These are phyloP conservation scores for Handroanthus guayacan DNA, from an alignment of 257 asterid species.

Conservation along the genomic window DNA sequence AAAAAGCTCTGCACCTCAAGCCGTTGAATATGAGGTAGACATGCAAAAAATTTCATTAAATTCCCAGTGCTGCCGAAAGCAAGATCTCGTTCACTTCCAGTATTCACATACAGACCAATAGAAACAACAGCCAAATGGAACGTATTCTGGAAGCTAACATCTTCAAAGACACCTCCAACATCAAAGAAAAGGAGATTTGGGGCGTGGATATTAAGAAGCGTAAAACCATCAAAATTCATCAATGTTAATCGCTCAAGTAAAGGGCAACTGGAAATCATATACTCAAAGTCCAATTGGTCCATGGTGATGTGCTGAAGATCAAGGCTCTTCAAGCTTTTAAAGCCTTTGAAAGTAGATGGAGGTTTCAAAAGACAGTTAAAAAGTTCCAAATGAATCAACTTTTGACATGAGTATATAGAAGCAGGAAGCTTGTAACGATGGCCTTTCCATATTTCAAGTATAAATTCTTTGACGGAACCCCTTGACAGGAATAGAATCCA, in stretches of 20 bases:
- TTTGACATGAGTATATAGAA: slow-evolving; percentile 70
- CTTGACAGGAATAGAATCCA: slow-evolving; percentile 96
- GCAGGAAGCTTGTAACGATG: slow-evolving; percentile 93
- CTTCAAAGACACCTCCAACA: slow-evolving; percentile 89
- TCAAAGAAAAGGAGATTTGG: slow-evolving; percentile 94
- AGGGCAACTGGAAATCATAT: slow-evolving; percentile 74
- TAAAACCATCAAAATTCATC: slow-evolving; percentile 94
- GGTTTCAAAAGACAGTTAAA: slow-evolving; percentile 90
- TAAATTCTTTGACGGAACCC: slow-evolving; percentile 72
- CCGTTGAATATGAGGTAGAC: slow-evolving; percentile 86
- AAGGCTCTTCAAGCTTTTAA: slow-evolving; percentile 80
- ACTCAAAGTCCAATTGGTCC: slow-evolving; percentile 88
- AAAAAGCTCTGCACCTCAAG: slow-evolving; percentile 95
- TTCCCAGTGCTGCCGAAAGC: slow-evolving; percentile 75
- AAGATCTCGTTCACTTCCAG: slow-evolving; percentile 57
- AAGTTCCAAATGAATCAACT: slow-evolving; percentile 83
- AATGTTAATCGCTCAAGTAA: slow-evolving; percentile 85
- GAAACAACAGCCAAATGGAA: slow-evolving; percentile 79
- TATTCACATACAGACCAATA: slow-evolving; percentile 71
- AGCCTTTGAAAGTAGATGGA: slow-evolving; percentile 69
- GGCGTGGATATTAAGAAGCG: slow-evolving; percentile 72
- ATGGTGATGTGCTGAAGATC: slow-evolving; percentile 97
- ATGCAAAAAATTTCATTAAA: slow-evolving; percentile 76
- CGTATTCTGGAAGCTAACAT: slow-evolving; percentile 70
- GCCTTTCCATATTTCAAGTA: slow-evolving; percentile 98